Evolutionary conservation across 345 rosid genomes (phyloP).

Genomic region (Barbarea vulgaris): DNA sequence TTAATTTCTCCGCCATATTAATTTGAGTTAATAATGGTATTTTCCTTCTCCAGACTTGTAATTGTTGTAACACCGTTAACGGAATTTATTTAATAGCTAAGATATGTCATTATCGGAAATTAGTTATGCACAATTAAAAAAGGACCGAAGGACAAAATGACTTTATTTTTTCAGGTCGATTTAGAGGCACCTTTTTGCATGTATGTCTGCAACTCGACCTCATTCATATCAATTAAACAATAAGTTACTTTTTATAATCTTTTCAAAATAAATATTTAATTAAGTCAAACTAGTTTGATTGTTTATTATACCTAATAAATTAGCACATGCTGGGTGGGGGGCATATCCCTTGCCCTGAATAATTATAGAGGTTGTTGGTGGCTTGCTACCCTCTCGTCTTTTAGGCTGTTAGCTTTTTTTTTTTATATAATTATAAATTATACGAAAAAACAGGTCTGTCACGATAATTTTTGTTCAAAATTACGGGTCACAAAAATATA

Average conservation of each 20-base stretch:
- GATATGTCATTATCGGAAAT: conserved; percentile 19
- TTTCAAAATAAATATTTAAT: neutral
- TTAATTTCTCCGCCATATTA: neutral
- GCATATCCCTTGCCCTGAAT: conserved; percentile 19
- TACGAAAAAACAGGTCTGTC: neutral
- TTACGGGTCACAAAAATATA: neutral
- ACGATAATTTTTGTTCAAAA: neutral
- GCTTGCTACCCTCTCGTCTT: conserved; percentile 18
- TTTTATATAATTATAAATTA: neutral
- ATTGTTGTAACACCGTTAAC: neutral
- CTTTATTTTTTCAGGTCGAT: conserved; percentile 31
- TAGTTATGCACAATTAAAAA: conserved; percentile 14
- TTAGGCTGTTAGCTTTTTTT: neutral
- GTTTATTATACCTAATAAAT: neutral
- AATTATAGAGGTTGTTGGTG: conserved; percentile 30
- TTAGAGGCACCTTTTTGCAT: conserved; percentile 33
- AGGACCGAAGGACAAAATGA: conserved; percentile 16
- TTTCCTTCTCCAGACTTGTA: neutral
- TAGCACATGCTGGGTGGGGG: conserved; percentile 30
- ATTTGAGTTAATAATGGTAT: neutral
- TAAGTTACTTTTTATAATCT: neutral
- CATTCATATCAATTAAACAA: conserved; percentile 16
- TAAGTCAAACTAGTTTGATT: conserved; percentile 14
- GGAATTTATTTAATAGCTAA: neutral
- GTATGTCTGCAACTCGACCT: conserved; percentile 23